Evolutionary conservation across 2,329 filamentous ascomycete species (phyloP).

Genomic region (Thelonectria discophora): DNA sequence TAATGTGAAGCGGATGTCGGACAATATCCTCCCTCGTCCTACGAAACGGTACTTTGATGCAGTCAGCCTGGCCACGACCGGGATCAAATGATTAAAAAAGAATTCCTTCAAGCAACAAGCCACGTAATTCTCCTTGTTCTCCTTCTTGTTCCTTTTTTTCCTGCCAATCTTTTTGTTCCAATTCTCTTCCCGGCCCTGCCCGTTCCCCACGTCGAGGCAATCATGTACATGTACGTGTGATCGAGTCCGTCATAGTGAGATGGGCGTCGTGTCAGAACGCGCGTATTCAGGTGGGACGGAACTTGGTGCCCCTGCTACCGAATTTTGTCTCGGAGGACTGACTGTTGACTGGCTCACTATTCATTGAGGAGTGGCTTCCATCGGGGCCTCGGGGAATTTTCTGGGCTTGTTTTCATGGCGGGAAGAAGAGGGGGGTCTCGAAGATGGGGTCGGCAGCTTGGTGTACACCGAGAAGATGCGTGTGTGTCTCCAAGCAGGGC

Average conservation of each 20-base stretch:
- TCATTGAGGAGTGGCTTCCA: not conserved
- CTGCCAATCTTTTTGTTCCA: no score
- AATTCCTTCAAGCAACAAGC: conserved; percentile 2
- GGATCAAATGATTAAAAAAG: not conserved
- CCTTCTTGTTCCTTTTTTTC: not conserved
- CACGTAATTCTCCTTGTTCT: no score
- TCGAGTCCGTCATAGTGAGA: not conserved
- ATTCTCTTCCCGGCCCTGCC: not conserved
- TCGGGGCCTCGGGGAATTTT: not conserved
- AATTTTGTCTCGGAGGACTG: not conserved
- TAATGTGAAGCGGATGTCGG: conserved; percentile 1
- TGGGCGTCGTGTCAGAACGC: conserved; percentile 21
- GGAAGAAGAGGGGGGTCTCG: not conserved
- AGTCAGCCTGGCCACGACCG: no score
- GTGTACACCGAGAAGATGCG: not conserved
- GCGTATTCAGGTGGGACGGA: conserved; percentile 13
- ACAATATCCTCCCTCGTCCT: not conserved
- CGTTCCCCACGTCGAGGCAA: no score
- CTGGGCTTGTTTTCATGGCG: not conserved
- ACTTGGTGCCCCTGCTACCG: no score
- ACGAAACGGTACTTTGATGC: no score
- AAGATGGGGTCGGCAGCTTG: not conserved
- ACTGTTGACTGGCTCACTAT: not conserved
- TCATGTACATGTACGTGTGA: not conserved
- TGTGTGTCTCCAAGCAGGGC: no score